phyloP scores from a whole-genome alignment of 2,329 filamentous ascomycete genomes.

The Catunica adiposa region DNA sequence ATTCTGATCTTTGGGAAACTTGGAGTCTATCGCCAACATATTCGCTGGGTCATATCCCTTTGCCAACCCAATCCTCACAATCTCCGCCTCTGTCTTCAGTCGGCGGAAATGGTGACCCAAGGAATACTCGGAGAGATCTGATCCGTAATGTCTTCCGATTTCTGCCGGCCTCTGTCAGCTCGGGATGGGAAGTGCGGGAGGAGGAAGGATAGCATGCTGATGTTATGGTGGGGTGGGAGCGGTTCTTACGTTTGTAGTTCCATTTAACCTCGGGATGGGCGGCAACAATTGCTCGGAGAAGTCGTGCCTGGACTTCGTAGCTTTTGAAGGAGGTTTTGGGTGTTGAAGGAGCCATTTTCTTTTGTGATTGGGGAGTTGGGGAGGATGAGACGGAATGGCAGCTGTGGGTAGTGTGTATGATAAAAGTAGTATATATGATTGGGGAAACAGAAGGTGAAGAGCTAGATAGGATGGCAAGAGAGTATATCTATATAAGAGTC shows the following conservation, averaged over 20 bases:
- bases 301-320: conserved; percentile 42
- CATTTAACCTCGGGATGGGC: conserved; percentile 37
- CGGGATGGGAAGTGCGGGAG: neutral
- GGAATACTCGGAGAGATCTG: conserved; percentile 30
- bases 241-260: conserved; percentile 42
- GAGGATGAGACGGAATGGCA: neutral
- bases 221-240: neutral
- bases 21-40: conserved; percentile 22
- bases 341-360: conserved; percentile 29
- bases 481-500: too few species aligned
- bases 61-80: conserved; percentile 23
- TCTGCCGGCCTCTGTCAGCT: conserved; percentile 21
- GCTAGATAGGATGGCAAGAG: neutral
- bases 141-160: conserved; percentile 31
- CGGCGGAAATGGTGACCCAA: conserved; percentile 37
- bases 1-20: conserved; percentile 24
- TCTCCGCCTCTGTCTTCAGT: conserved; percentile 26
- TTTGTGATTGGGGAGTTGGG: neutral
- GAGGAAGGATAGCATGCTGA: neutral
- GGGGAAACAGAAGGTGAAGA: neutral
- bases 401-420: neutral
- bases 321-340: conserved; percentile 39
- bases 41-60: conserved; percentile 27
- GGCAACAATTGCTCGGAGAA: conserved; percentile 44
- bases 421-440: neutral